A percentile compares a stretch with the other conserved stretches of the same genome.
These are phyloP conservation scores for Exophiala sp. DNA, from an alignment of 2,329 filamentous ascomycete species.

Conservation along the genomic window DNA sequence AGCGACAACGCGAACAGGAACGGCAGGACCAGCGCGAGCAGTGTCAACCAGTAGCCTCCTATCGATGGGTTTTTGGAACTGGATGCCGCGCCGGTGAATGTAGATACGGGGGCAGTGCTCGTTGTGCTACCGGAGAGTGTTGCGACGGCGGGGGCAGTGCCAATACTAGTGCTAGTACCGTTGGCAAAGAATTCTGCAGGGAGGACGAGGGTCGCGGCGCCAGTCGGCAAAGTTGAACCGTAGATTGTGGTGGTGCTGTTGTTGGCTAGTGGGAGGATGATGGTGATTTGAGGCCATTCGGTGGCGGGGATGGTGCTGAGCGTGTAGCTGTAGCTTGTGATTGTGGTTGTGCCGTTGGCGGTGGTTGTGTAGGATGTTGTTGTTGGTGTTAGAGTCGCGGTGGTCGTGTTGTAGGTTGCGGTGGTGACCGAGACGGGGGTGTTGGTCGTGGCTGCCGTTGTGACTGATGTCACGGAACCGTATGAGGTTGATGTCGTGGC, in stretches of 20 bases:
- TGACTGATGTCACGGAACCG: background rate
- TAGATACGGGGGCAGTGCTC: no score
- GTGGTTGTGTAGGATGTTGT: constrained; percentile 11
- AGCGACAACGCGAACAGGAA: no score
- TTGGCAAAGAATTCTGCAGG: background rate
- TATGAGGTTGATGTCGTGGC: background rate
- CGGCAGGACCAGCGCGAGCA: no score
- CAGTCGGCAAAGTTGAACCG: constrained; percentile 15
- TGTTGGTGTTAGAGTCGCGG: constrained; percentile 28
- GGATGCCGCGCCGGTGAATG: no score
- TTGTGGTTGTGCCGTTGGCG: constrained; percentile 8
- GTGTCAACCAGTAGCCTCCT: no score
- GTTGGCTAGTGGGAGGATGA: constrained; percentile 14
- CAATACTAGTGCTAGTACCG: background rate
- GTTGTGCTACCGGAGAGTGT: no score
- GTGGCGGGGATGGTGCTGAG: constrained; percentile 10
- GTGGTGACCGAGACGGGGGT: background rate
- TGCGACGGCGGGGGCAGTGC: no score
- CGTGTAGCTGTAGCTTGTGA: constrained; percentile 2
- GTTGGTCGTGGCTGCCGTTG: constrained; percentile 1
- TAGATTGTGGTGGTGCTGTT: constrained; percentile 22
- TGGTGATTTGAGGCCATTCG: constrained; percentile 13
- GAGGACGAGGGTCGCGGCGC: constrained; percentile 16
- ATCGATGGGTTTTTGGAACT: no score
- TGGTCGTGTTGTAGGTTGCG: background rate